phyloP scores from a whole-genome alignment of 495 filamentous ascomycete species.

The Neurospora sp. region DNA sequence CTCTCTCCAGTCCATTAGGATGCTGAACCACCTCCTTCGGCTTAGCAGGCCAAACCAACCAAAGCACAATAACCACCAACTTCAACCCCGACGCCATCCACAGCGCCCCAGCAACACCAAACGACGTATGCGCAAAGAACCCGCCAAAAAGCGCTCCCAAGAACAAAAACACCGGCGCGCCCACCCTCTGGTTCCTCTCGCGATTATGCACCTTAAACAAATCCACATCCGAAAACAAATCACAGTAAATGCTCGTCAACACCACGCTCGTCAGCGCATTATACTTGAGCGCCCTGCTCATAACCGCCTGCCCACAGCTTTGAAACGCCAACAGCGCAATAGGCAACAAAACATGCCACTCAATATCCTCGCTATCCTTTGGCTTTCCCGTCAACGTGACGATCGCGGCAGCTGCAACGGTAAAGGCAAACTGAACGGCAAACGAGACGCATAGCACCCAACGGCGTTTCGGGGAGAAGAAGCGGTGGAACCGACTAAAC shows the following conservation, averaged over 20 bases:
- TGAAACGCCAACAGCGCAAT: slow-evolving; percentile 60
- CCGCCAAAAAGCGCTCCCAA: slow-evolving; percentile 53
- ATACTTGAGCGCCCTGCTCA: slow-evolving; percentile 52
- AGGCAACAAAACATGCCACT: slow-evolving; percentile 50
- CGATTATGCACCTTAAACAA: slow-evolving; percentile 41
- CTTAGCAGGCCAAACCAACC: slow-evolving; percentile 45
- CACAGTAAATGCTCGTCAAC: slow-evolving; percentile 61
- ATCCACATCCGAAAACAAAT: slow-evolving; percentile 54
- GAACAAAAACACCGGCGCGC: slow-evolving; percentile 48
- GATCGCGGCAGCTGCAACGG: slow-evolving; percentile 47
- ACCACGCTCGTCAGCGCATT: slow-evolving; percentile 58
- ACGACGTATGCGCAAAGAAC: slow-evolving; percentile 41
- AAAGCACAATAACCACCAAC: slow-evolving; percentile 38
- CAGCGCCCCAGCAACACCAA: slow-evolving; percentile 51
- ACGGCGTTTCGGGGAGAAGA: slow-evolving; percentile 40
- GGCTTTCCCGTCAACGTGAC: slow-evolving; percentile 36
- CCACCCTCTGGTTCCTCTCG: slow-evolving; percentile 49
- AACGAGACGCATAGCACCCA: slow-evolving; percentile 59
- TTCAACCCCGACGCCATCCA: slow-evolving; percentile 54
- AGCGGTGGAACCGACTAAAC: slow-evolving; percentile 54
- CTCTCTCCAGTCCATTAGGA: neutral
- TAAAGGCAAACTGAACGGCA: slow-evolving; percentile 40
- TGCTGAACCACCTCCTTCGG: neutral
- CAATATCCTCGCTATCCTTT: slow-evolving; percentile 30
- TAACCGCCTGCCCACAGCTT: slow-evolving; percentile 59